phyloP scores from a whole-genome alignment of 352 stramenopile genomes.

The Aphanomyces invadans region DNA sequence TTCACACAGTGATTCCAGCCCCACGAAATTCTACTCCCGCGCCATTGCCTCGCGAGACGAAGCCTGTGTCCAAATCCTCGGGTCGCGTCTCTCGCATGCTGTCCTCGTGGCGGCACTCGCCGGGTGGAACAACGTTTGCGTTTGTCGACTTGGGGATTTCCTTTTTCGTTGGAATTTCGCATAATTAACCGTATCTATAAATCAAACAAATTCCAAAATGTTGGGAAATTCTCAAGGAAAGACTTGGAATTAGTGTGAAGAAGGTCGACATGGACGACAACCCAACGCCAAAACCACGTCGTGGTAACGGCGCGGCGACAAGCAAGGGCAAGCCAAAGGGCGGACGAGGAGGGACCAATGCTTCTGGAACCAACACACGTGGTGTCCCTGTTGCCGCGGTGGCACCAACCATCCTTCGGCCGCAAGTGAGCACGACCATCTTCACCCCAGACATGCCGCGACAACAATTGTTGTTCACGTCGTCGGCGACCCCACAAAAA shows the following conservation, averaged over 20 bases:
- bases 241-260: background rate
- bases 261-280: background rate
- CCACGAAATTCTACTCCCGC: too few relatives aligned
- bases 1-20: too few relatives aligned
- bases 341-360: background rate
- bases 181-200: too few relatives aligned
- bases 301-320: background rate
- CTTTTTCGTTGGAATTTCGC: too few relatives aligned
- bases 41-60: too few relatives aligned
- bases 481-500: slow-evolving; percentile 8
- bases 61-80: too few relatives aligned
- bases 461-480: slow-evolving; percentile 4
- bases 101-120: too few relatives aligned
- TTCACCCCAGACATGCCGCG: slow-evolving; percentile 21
- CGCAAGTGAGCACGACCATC: slow-evolving; percentile 9
- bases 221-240: too few relatives aligned
- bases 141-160: too few relatives aligned
- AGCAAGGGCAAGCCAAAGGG: slow-evolving; percentile 7
- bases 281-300: slow-evolving; percentile 6
- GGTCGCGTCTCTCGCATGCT: too few relatives aligned
- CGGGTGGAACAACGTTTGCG: too few relatives aligned
- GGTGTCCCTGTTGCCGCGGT: background rate
- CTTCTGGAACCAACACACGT: background rate
- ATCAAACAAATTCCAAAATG: too few relatives aligned
- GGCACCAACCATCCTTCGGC: slow-evolving; percentile 16